phyloP scores from a whole-genome alignment of 345 rosid species.

The Eutrema heterophyllum region DNA sequence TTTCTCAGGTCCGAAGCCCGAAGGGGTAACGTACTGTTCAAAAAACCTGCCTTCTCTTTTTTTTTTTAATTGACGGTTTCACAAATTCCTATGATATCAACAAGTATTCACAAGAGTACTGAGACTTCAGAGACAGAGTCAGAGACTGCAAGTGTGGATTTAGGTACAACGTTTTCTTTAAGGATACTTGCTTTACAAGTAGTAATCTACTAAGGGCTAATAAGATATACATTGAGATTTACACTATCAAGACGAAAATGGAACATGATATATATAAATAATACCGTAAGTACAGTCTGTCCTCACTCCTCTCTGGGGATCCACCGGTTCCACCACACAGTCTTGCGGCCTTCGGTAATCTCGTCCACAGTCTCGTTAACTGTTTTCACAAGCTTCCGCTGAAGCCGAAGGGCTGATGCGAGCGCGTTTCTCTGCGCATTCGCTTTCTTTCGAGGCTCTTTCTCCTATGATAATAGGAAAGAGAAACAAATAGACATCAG shows the following conservation, averaged over 20 bases:
- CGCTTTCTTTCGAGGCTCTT: conserved; percentile 55
- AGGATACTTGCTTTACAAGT: conserved; percentile 27
- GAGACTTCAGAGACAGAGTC: conserved; percentile 14
- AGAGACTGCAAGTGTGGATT: conserved; percentile 15
- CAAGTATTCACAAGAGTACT: conserved; percentile 6
- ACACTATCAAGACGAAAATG: background rate
- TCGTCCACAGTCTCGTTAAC: conserved; percentile 75
- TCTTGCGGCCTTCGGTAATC: conserved; percentile 62
- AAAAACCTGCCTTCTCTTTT: background rate
- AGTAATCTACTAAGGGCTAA: conserved; percentile 2
- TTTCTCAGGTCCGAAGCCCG: conserved; percentile 1
- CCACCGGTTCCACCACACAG: conserved; percentile 97
- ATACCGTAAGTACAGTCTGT: conserved; percentile 20
- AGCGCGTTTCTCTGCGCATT: conserved; percentile 64
- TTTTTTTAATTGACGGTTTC: background rate
- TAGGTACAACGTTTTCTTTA: conserved; percentile 12
- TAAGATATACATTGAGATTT: conserved; percentile 32
- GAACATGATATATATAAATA: background rate
- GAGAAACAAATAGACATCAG: background rate
- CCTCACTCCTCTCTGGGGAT: conserved; percentile 80
- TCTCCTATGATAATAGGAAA: conserved; percentile 44
- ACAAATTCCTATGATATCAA: conserved; percentile 8
- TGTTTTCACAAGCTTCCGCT: conserved; percentile 68
- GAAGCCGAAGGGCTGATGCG: conserved; percentile 70
- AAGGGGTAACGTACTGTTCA: conserved; percentile 24